Percentiles rank a stretch among this genome's conserved stretches.
Evolutionary conservation across 805 yeast species (phyloP).

Genomic region (Candida vartiovaarae): DNA sequence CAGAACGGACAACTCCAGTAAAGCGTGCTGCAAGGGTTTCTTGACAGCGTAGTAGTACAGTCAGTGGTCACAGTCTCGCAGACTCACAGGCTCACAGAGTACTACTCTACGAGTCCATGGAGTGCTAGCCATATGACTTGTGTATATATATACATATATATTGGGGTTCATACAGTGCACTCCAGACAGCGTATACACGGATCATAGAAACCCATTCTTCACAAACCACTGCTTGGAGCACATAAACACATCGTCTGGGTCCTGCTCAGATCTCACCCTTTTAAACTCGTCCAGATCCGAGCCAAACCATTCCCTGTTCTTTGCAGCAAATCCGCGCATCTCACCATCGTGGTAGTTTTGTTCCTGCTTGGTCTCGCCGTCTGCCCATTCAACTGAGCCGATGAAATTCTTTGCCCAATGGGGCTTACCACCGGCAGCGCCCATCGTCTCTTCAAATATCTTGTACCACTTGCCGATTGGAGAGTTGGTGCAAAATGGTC

Average conservation of each 20-base stretch:
- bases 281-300: conserved; percentile 57
- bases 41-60: too few species aligned
- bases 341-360: conserved; percentile 49
- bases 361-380: conserved; percentile 21
- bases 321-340: conserved; percentile 72
- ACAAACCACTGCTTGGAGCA: conserved; percentile 75
- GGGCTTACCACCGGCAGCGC: conserved; percentile 82
- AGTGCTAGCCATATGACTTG: too few species aligned
- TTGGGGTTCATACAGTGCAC: too few species aligned
- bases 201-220: conserved; percentile 57
- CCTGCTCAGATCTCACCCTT: conserved; percentile 55
- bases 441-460: conserved; percentile 72
- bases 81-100: too few species aligned
- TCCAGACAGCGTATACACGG: too few species aligned
- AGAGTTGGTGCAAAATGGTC: conserved; percentile 80
- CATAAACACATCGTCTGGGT: conserved; percentile 77
- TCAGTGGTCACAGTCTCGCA: too few species aligned
- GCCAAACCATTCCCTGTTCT: conserved; percentile 75
- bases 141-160: too few species aligned
- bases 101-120: too few species aligned
- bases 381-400: conserved; percentile 40
- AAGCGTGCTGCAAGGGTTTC: too few species aligned
- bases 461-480: conserved; percentile 76
- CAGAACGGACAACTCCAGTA: too few species aligned
- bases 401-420: conserved; percentile 98